These are phyloP conservation scores for Populus tremula DNA, from an alignment of 345 rosid species.

Conservation along the genomic window DNA sequence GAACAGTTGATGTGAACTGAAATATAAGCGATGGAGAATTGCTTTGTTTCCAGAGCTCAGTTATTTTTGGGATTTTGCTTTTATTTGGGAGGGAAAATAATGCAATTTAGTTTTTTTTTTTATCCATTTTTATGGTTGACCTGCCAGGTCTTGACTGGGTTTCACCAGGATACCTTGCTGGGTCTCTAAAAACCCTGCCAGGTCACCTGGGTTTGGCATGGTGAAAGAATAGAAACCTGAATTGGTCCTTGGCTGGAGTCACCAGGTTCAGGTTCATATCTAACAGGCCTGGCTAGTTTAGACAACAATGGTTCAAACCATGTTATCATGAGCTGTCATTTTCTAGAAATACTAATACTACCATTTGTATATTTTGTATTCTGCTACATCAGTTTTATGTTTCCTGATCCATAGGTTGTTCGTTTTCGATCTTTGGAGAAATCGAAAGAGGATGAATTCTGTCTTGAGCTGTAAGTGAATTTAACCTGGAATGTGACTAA, in stretches of 20 bases:
- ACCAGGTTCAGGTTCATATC: neutral
- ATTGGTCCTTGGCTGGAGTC: neutral
- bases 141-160: neutral
- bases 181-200: neutral
- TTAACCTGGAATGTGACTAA: neutral
- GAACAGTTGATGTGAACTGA: neutral
- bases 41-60: neutral
- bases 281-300: neutral
- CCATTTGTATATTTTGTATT: neutral
- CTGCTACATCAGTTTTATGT: neutral
- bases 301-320: neutral
- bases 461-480: constrained; percentile 22
- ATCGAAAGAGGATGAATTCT: constrained; percentile 86
- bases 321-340: neutral
- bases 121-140: neutral
- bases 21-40: neutral
- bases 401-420: constrained; percentile 43
- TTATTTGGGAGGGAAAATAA: neutral
- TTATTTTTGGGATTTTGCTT: neutral
- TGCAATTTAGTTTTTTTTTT: neutral
- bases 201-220: neutral
- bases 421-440: constrained; percentile 64
- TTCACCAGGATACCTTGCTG: neutral
- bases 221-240: neutral
- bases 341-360: neutral